A percentile compares a stretch with the other conserved stretches of the same genome.
Evolutionary conservation across 2,329 filamentous ascomycete genomes (phyloP).

Genomic region (Exophiala aquamarina): DNA sequence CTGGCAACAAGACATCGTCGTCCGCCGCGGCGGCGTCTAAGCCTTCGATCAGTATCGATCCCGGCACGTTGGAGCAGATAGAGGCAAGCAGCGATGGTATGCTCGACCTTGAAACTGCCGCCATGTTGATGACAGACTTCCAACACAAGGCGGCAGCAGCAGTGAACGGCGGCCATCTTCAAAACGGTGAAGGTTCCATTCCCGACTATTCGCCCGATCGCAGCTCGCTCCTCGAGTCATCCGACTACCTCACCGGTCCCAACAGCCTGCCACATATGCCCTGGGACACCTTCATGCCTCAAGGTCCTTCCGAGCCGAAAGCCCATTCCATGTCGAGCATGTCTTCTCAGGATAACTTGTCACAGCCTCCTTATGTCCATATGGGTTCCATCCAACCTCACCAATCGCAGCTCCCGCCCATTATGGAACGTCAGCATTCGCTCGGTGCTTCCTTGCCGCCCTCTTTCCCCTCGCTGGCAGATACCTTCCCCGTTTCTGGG

Average conservation of each 20-base stretch:
- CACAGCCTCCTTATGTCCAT: constrained; percentile 62
- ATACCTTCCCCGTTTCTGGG: constrained; percentile 67
- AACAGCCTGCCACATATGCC: constrained; percentile 83
- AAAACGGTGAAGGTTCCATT: constrained; percentile 47
- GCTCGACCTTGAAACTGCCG: constrained; percentile 94
- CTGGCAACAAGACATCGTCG: constrained; percentile 57
- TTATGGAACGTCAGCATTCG: constrained; percentile 64
- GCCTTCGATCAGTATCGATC: constrained; percentile 76
- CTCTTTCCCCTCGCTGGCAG: constrained; percentile 69
- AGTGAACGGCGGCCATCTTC: constrained; percentile 51
- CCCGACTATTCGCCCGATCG: constrained; percentile 73
- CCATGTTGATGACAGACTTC: constrained; percentile 97
- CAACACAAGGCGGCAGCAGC: constrained; percentile 90
- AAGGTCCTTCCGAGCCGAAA: constrained; percentile 69
- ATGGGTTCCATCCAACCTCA: constrained; percentile 59
- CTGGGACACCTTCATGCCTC: constrained; percentile 85
- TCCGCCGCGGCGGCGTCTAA: constrained; percentile 60
- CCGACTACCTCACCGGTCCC: constrained; percentile 73
- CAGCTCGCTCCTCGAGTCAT: constrained; percentile 71
- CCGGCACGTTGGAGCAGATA: constrained; percentile 85
- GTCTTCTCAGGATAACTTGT: constrained; percentile 64
- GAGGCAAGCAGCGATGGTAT: constrained; percentile 86
- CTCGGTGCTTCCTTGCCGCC: constrained; percentile 63
- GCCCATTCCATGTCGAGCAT: constrained; percentile 70
- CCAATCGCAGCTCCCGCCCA: constrained; percentile 64